phyloP scores from a whole-genome alignment of 2,329 filamentous ascomycete species.

The Aspergillus proliferans region DNA sequence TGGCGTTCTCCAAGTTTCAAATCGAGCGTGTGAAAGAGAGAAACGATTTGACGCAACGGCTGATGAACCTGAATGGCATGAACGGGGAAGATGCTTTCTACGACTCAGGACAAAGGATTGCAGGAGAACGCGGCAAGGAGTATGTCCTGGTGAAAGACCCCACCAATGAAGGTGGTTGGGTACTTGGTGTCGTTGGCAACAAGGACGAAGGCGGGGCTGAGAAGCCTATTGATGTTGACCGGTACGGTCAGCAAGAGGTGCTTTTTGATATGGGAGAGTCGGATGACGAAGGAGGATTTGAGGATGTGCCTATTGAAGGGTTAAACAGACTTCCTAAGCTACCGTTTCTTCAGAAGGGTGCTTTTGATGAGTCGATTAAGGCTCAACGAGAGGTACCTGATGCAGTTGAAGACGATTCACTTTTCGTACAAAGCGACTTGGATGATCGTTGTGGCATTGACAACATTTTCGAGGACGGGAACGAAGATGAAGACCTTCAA shows the following conservation, averaged over 20 bases:
- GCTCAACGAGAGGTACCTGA: slow-evolving; percentile 31
- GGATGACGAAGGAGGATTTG: slow-evolving; percentile 72
- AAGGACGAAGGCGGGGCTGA: slow-evolving; percentile 72
- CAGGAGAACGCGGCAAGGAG: slow-evolving; percentile 77
- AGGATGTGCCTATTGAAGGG: slow-evolving; percentile 87
- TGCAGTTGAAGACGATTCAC: slow-evolving; percentile 43
- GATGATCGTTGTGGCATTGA: slow-evolving; percentile 33
- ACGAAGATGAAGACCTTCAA: slow-evolving; percentile 68
- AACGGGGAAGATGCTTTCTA: slow-evolving; percentile 64
- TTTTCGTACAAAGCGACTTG: slow-evolving; percentile 48
- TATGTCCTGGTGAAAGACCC: slow-evolving; percentile 97
- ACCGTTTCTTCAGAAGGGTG: slow-evolving; percentile 33
- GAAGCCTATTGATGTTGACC: slow-evolving; percentile 89
- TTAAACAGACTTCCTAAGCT: slow-evolving; percentile 73
- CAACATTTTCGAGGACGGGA: slow-evolving; percentile 51
- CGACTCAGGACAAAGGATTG: slow-evolving; percentile 49
- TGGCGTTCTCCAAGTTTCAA: slow-evolving; percentile 95
- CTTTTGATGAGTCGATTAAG: slow-evolving; percentile 31
- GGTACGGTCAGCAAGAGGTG: slow-evolving; percentile 42
- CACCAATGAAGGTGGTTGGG: slow-evolving; percentile 91
- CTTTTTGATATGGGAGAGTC: slow-evolving; percentile 54
- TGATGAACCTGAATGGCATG: slow-evolving; percentile 95
- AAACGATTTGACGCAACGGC: slow-evolving; percentile 85
- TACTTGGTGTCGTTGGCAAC: slow-evolving; percentile 83
- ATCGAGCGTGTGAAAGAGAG: slow-evolving; percentile 89